Evolutionary conservation across 2,329 filamentous ascomycete species (phyloP).

Genomic region (Albifimbria verrucaria): DNA sequence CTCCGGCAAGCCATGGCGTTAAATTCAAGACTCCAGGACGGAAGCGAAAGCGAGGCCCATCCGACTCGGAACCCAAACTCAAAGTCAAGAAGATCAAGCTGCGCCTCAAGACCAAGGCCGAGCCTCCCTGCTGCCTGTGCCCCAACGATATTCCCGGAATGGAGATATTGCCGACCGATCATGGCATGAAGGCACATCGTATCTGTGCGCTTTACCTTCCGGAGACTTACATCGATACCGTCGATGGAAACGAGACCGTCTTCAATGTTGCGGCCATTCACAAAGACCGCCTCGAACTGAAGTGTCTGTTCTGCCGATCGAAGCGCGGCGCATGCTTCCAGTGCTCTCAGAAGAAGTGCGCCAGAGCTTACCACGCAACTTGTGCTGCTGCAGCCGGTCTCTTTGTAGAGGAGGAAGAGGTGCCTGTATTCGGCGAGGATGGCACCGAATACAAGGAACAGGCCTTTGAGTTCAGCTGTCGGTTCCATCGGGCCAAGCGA

Average conservation of each 20-base stretch:
- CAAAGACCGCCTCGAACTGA: conserved; percentile 84
- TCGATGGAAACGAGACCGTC: conserved; percentile 69
- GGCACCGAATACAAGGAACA: conserved; percentile 90
- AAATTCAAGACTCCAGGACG: conserved; percentile 57
- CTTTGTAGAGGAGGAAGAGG: conserved; percentile 81
- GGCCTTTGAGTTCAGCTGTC: conserved; percentile 89
- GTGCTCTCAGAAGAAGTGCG: conserved; percentile 92
- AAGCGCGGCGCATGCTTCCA: conserved; percentile 97
- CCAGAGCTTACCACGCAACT: conserved; percentile 89
- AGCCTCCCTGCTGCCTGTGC: conserved; percentile 85
- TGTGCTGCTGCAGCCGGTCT: conserved; percentile 91
- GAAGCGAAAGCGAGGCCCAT: conserved; percentile 55
- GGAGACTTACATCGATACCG: conserved; percentile 79
- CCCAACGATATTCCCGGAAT: conserved; percentile 84
- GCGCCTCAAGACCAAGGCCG: conserved; percentile 65
- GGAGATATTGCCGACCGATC: conserved; percentile 81
- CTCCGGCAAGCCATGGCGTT: conserved; percentile 69
- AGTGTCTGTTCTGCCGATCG: conserved; percentile 91
- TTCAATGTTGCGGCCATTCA: conserved; percentile 78
- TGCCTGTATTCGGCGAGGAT: conserved; percentile 85
- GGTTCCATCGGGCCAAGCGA: conserved; percentile 87
- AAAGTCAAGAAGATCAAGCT: conserved; percentile 80
- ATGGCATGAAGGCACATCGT: conserved; percentile 81
- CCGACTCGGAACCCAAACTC: conserved; percentile 38
- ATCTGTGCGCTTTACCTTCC: conserved; percentile 88